These are phyloP conservation scores for Suillus lakei DNA, from an alignment of 768 basidiomycete genomes.

Conservation along the genomic window DNA sequence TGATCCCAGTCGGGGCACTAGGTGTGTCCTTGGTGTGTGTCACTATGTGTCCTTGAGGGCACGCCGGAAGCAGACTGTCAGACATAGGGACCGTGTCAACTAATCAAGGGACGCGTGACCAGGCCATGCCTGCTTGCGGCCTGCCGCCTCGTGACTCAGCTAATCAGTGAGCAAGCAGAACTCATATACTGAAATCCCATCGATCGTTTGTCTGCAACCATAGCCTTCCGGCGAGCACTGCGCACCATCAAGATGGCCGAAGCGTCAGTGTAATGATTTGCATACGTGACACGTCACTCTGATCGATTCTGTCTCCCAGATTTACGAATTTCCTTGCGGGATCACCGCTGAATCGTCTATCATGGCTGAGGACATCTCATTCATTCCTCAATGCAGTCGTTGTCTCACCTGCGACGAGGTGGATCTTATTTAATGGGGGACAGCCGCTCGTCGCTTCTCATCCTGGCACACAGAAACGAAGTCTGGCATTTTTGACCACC, in stretches of 20 bases:
- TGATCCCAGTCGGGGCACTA: background rate
- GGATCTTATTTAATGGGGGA: constrained; percentile 79
- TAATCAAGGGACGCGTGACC: background rate
- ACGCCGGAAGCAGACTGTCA: background rate
- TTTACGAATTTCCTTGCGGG: constrained; percentile 57
- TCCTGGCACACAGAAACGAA: constrained; percentile 35
- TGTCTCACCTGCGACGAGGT: constrained; percentile 61
- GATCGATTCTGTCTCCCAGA: constrained; percentile 31
- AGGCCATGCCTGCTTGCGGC: background rate
- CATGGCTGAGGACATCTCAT: constrained; percentile 79
- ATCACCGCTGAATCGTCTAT: constrained; percentile 79
- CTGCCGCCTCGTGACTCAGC: background rate
- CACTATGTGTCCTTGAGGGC: background rate
- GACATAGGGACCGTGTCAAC: background rate
- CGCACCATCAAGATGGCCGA: constrained; percentile 32
- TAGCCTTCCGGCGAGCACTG: constrained; percentile 1
- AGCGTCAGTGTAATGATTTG: constrained; percentile 28
- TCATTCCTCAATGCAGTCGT: constrained; percentile 78
- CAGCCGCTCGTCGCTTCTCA: constrained; percentile 62
- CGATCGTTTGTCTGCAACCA: background rate
- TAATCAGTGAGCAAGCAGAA: background rate
- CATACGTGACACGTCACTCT: background rate
- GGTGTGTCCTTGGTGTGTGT: background rate
- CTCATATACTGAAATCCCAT: background rate
- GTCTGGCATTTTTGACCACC: constrained; percentile 61